Evolutionary conservation across 768 basidiomycete genomes (phyloP), one percentile per base, ranked within the genome.

Genomic region (Filobasidium wieringae): DNA sequence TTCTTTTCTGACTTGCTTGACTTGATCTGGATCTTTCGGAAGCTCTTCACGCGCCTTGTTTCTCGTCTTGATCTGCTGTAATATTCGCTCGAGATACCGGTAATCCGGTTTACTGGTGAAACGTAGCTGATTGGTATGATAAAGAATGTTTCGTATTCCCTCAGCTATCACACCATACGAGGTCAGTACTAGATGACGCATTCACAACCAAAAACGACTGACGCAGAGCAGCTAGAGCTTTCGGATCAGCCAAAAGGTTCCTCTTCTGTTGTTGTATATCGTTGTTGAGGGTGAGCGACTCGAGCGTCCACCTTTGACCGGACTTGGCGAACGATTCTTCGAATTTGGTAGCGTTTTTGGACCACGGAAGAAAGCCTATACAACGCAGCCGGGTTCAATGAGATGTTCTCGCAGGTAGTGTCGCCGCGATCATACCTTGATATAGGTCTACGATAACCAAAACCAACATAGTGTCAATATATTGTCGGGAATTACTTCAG

Each of bases 241-340:
- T n/a, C n/a, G n/a, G n/a, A n/a, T n/a, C n/a, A 22, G 43, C 43
- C 14, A 47, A 47, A 22, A 57, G 19, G 9, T 5, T 49, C 34
- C 40, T 11, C 59, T 60, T 60, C 12, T 45, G 53, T 22, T 50
- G 15, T 37, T 43, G 43, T 26, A 60, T 60, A 15, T 39, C 45
- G 11, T 53, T 47, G 49, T 60, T 60, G 19, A 60, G 30, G 17
- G 34, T 26, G 19, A 56, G n/a, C 8, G 54, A 37, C 19, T 60
- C 59, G 4, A 22, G 31, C 7, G 59, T 60, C 59, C 59, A 60
- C 17, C 47, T 43, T 9, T 56, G 33, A 17, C 59, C 59, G n/a
- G 59, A 60, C 14, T 50, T 30, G 7, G 59, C 59, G 37, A 60
- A 60, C 2, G 40, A 40, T 41, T 53, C 59, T 32, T 60, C 52